Conservation (phyloP, 768 basidiomycete species). For the Lactarius sp. region DNA sequence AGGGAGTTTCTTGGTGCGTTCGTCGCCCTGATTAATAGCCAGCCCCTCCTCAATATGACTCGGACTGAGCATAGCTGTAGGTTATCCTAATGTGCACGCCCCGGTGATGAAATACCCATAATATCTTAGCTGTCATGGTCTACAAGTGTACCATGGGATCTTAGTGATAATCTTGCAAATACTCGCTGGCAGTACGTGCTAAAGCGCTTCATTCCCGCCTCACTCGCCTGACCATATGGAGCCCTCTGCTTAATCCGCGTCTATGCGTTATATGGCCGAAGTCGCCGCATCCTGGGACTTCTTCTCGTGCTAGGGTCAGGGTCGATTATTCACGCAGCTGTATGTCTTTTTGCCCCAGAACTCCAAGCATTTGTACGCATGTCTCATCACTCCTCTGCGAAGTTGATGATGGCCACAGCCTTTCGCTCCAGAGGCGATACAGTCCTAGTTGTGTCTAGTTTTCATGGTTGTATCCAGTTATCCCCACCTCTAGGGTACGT, state of each 20-base stretch:
- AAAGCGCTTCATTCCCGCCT: background rate
- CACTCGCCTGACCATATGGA: background rate
- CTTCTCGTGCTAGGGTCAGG: background rate
- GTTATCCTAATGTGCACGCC: too few species aligned
- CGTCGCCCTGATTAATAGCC: too few species aligned
- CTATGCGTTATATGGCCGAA: constrained; percentile 9
- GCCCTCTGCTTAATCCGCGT: constrained; percentile 10
- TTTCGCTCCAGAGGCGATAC: background rate
- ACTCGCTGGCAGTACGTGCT: background rate
- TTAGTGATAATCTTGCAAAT: constrained; percentile 1
- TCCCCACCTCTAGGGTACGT: constrained; percentile 4
- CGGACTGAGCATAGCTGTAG: too few species aligned
- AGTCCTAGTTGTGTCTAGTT: background rate
- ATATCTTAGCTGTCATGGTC: background rate
- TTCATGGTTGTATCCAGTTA: background rate
- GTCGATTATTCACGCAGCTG: background rate
- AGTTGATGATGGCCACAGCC: too few species aligned
- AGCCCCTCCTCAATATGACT: too few species aligned
- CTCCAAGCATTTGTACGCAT: background rate
- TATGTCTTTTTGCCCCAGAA: background rate
- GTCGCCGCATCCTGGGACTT: background rate
- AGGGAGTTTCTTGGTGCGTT: too few species aligned
- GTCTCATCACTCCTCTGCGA: background rate
- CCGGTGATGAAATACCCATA: background rate
- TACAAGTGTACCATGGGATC: background rate